Evolutionary conservation across 331 rosid genomes (phyloP).

Genomic region (Rosa hybrid): DNA sequence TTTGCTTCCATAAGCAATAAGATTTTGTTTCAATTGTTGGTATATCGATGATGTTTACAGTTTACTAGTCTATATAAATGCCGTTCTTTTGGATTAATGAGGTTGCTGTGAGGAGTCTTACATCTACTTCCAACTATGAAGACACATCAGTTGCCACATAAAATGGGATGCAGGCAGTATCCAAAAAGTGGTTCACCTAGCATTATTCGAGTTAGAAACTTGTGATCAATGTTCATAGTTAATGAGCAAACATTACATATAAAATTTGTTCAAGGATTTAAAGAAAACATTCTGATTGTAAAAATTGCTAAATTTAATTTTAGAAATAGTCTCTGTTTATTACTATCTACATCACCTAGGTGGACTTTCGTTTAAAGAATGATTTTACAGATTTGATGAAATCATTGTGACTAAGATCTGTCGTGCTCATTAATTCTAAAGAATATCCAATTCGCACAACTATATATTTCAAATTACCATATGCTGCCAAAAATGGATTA

Average conservation of each 20-base stretch:
- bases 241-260: no score
- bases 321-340: background rate
- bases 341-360: background rate
- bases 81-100: background rate
- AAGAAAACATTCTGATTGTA: background rate
- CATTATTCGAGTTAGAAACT: background rate
- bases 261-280: background rate
- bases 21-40: background rate
- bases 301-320: background rate
- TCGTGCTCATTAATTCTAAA: background rate
- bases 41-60: background rate
- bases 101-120: background rate
- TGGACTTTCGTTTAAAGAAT: background rate
- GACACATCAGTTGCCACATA: no score
- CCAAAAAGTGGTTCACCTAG: no score
- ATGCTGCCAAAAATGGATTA: constrained; percentile 3
- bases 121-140: background rate
- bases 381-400: background rate
- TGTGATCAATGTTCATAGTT: no score
- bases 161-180: no score
- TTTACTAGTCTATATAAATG: background rate
- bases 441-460: constrained; percentile 12
- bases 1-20: background rate
- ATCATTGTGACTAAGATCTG: constrained; percentile 10
- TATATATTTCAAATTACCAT: background rate